These are phyloP conservation scores for Leccinum solheimii DNA, from an alignment of 1,284 basidiomycete genomes.

Conservation along the genomic window DNA sequence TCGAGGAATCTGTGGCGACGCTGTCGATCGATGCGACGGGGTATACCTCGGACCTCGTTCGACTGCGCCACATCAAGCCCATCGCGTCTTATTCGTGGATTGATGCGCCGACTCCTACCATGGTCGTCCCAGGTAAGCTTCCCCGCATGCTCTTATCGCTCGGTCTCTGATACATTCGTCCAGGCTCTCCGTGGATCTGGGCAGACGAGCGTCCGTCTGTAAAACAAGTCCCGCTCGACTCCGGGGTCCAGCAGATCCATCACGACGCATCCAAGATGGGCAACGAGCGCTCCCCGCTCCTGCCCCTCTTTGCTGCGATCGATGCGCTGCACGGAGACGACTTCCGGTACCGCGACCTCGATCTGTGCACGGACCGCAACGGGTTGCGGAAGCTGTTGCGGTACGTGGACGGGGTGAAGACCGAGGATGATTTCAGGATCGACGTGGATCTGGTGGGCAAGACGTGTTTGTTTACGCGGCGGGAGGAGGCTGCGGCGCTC, in stretches of 20 bases:
- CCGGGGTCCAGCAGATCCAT: slow-evolving; percentile 32
- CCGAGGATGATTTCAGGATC: slow-evolving; percentile 36
- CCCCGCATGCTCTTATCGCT: slow-evolving; percentile 11
- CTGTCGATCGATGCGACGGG: slow-evolving; percentile 15
- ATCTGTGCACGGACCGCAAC: slow-evolving; percentile 40
- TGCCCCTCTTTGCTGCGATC: slow-evolving; percentile 38
- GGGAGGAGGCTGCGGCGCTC: slow-evolving; percentile 19
- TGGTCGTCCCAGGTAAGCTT: slow-evolving; percentile 34
- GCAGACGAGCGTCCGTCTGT: slow-evolving; percentile 22
- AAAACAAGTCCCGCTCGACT: slow-evolving; percentile 29
- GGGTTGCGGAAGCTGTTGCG: slow-evolving; percentile 39
- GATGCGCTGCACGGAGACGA: slow-evolving; percentile 31
- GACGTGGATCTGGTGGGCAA: slow-evolving; percentile 35
- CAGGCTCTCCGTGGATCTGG: slow-evolving; percentile 37
- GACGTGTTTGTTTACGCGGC: slow-evolving; percentile 36
- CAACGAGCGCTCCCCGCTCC: slow-evolving; percentile 30
- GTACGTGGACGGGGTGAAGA: slow-evolving; percentile 19
- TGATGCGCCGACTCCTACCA: slow-evolving; percentile 31
- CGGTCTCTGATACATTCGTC: not conserved
- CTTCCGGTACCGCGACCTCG: slow-evolving; percentile 33
- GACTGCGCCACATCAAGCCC: slow-evolving; percentile 27
- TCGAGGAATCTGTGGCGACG: slow-evolving; percentile 19
- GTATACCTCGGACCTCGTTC: slow-evolving; percentile 20
- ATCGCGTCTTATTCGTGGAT: slow-evolving; percentile 40
- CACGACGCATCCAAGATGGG: slow-evolving; percentile 36